Percentiles rank a stretch among this genome's conserved stretches.
phyloP scores from a whole-genome alignment of 2,329 filamentous ascomycete genomes.

The Aquanectria penicillioides region DNA sequence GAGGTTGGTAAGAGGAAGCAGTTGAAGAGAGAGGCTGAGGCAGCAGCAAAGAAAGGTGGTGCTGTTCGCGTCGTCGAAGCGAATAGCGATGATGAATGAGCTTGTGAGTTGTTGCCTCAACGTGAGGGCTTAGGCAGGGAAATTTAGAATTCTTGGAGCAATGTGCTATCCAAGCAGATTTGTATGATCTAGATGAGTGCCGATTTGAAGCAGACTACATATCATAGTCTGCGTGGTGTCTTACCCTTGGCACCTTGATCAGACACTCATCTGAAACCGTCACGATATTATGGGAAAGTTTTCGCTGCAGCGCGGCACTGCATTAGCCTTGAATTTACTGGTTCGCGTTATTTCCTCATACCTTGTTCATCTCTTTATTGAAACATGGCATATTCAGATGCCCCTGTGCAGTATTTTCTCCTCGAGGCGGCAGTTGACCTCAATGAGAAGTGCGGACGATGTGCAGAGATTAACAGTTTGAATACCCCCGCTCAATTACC shows the following conservation, averaged over 20 bases:
- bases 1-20: slow-evolving; percentile 72
- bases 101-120: neutral
- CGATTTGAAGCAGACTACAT: slow-evolving; percentile 4
- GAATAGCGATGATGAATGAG: slow-evolving; percentile 47
- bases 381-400: too few relatives aligned
- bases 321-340: too few relatives aligned
- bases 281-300: too few relatives aligned
- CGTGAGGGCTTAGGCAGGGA: neutral
- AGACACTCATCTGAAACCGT: neutral
- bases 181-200: neutral
- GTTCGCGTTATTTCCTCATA: too few relatives aligned
- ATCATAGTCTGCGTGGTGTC: neutral
- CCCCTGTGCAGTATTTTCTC: too few relatives aligned
- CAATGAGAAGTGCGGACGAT: too few relatives aligned
- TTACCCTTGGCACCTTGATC: neutral
- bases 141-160: neutral
- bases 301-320: too few relatives aligned
- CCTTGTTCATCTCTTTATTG: too few relatives aligned
- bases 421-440: too few relatives aligned
- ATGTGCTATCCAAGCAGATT: neutral
- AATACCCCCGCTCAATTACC: too few relatives aligned
- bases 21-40: slow-evolving; percentile 48
- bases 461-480: too few relatives aligned
- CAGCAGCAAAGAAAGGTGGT: slow-evolving; percentile 51
- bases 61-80: slow-evolving; percentile 57